These are phyloP conservation scores for Hysterangium stoloniferum DNA, from an alignment of 768 basidiomycete genomes.

Conservation along the genomic window DNA sequence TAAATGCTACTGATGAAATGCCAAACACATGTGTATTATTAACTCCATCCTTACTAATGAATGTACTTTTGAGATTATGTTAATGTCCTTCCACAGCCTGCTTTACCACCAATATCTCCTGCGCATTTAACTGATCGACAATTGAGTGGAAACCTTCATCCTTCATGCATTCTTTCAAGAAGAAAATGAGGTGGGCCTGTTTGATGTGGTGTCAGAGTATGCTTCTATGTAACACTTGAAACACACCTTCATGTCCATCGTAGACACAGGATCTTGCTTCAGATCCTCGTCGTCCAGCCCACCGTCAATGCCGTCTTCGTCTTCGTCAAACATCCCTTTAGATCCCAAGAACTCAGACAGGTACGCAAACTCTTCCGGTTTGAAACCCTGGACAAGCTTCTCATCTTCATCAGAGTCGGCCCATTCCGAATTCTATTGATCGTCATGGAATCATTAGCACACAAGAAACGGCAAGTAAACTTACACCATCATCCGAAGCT, in stretches of 20 bases:
- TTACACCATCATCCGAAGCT: conserved; percentile 72
- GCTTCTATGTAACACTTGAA: conserved; percentile 12
- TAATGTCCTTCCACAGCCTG: conserved; percentile 1
- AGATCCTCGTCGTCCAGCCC: conserved; percentile 82
- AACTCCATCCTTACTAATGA: too few relatives aligned
- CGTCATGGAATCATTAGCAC: conserved; percentile 3
- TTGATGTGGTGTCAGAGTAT: too few relatives aligned
- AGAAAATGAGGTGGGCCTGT: conserved; percentile 61
- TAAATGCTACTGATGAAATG: too few relatives aligned
- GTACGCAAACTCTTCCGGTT: conserved; percentile 73
- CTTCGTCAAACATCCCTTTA: conserved; percentile 65
- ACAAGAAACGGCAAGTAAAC: conserved; percentile 15
- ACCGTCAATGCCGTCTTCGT: conserved; percentile 57
- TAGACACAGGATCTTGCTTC: conserved; percentile 75
- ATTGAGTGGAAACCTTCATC: conserved; percentile 52
- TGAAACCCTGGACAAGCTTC: conserved; percentile 46
- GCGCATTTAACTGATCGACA: conserved; percentile 58
- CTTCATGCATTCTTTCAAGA: conserved; percentile 61
- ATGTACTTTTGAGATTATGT: too few relatives aligned
- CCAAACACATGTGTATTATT: too few relatives aligned
- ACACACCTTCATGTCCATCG: conserved; percentile 72
- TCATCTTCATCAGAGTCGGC: conserved; percentile 60
- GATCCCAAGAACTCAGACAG: conserved; percentile 78
- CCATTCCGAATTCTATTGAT: conserved; percentile 80
- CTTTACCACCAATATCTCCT: conserved; percentile 63